Percentiles rank a stretch among this genome's conserved stretches.
phyloP scores from a whole-genome alignment of 495 filamentous ascomycete genomes.

The Letharia columbiana region DNA sequence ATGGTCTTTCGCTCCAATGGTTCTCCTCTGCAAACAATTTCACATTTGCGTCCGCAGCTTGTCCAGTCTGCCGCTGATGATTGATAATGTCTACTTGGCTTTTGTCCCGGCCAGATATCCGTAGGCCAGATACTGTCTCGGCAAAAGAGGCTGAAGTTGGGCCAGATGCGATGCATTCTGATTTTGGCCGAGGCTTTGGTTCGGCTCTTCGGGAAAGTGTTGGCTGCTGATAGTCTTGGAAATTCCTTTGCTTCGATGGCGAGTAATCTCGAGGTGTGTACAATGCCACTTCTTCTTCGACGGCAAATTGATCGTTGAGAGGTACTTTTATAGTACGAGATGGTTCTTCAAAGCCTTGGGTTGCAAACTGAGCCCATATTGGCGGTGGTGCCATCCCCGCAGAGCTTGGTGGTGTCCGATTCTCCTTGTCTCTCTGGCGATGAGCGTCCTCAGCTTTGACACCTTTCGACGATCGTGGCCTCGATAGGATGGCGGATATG shows the following conservation, averaged over 20 bases:
- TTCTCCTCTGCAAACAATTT: neutral
- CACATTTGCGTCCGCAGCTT: constrained; percentile 23
- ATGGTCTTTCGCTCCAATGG: neutral
- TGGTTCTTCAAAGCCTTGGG: constrained; percentile 37
- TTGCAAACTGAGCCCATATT: constrained; percentile 66
- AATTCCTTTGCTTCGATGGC: constrained; percentile 57
- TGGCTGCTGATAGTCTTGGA: constrained; percentile 49
- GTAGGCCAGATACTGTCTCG: constrained; percentile 18
- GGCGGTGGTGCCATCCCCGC: constrained; percentile 52
- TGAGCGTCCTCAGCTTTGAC: constrained; percentile 33
- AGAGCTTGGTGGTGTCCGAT: constrained; percentile 47
- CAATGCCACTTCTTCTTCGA: constrained; percentile 53
- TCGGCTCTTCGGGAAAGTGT: constrained; percentile 39
- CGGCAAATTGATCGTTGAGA: constrained; percentile 34
- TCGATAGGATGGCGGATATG: constrained; percentile 54
- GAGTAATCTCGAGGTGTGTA: constrained; percentile 55
- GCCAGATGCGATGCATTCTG: constrained; percentile 36
- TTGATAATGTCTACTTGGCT: constrained; percentile 8
- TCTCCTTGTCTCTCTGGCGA: constrained; percentile 67
- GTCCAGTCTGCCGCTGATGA: constrained; percentile 28
- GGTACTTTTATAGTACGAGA: constrained; percentile 31
- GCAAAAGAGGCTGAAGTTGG: constrained; percentile 28
- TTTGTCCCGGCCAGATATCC: constrained; percentile 13
- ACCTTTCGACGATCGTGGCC: constrained; percentile 53
- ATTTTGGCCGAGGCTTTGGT: constrained; percentile 44